A percentile compares a stretch with the other conserved stretches of the same genome.
Conservation (phyloP, 2,329 filamentous ascomycete species). For the Ceratocystis eucalypticola region DNA sequence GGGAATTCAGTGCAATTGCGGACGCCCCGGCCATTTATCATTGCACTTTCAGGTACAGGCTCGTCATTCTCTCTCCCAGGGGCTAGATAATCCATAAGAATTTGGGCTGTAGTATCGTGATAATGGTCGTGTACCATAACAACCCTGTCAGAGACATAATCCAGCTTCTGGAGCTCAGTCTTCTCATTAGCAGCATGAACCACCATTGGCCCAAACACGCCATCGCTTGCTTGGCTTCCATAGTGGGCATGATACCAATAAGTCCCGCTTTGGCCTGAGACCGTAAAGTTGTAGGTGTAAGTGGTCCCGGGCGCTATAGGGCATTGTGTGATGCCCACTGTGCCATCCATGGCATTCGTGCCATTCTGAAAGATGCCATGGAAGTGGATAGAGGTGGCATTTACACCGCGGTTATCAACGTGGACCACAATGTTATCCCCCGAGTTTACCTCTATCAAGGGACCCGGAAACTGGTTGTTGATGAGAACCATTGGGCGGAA, state of each 20-base stretch:
- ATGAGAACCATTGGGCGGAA: conserved; percentile 50
- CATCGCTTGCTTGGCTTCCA: conserved; percentile 52
- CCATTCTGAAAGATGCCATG: conserved; percentile 69
- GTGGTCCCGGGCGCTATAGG: conserved; percentile 47
- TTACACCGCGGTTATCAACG: conserved; percentile 51
- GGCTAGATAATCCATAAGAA: conserved; percentile 42
- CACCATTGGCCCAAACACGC: conserved; percentile 52
- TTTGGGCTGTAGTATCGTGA: conserved; percentile 40
- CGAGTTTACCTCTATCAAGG: conserved; percentile 57
- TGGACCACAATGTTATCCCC: conserved; percentile 59
- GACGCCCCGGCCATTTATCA: conserved; percentile 45
- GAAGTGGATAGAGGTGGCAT: conserved; percentile 58
- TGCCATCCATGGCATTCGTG: conserved; percentile 59
- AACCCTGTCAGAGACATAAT: conserved; percentile 38
- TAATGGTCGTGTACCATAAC: conserved; percentile 64
- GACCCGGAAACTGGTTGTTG: conserved; percentile 62
- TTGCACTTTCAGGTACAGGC: conserved; percentile 49
- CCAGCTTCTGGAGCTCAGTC: conserved; percentile 20
- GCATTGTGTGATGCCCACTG: conserved; percentile 53
- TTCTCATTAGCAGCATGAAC: conserved; percentile 43
- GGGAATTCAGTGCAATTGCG: conserved; percentile 27
- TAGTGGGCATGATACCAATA: conserved; percentile 55
- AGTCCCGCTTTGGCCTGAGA: conserved; percentile 37
- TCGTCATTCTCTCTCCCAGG: conserved; percentile 45
- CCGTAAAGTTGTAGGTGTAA: conserved; percentile 55